Evolutionary conservation across 768 basidiomycete species (phyloP).

Genomic region (Podaxis carcinomalis): DNA sequence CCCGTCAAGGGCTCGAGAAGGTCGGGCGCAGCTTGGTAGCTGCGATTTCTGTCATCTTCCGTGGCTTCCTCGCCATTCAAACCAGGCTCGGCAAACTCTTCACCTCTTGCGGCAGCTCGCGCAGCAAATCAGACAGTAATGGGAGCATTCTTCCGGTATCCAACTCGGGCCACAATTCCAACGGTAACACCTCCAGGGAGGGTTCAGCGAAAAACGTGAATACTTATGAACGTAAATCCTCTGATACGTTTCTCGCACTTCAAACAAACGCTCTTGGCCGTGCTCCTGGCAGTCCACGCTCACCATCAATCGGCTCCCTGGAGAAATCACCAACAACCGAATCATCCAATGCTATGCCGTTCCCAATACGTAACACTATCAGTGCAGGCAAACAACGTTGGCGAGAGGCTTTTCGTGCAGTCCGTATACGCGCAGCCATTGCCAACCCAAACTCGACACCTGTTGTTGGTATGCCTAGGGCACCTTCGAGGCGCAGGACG

Average conservation of each 20-base stretch:
- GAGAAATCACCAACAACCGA: constrained; percentile 15
- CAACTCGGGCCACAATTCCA: neutral
- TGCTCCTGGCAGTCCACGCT: constrained; percentile 14
- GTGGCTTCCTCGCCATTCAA: neutral
- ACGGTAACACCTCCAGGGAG: constrained; percentile 12
- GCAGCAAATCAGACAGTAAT: neutral
- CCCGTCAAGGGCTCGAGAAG: constrained; percentile 6
- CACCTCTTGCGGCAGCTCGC: neutral
- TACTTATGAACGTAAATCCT: constrained; percentile 15
- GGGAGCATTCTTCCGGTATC: neutral
- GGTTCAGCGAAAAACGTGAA: constrained; percentile 1
- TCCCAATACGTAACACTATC: constrained; percentile 15
- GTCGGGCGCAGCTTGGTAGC: neutral
- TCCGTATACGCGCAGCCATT: constrained; percentile 30
- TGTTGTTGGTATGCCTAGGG: neutral
- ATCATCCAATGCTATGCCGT: neutral
- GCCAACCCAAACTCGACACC: neutral
- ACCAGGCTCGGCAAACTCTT: neutral
- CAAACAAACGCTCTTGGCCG: constrained; percentile 2
- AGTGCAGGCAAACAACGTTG: constrained; percentile 37
- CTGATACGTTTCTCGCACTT: constrained; percentile 14
- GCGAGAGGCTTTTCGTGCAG: constrained; percentile 38
- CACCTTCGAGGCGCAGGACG: constrained; percentile 11
- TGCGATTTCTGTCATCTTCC: neutral
- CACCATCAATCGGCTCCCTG: constrained; percentile 16